These are phyloP conservation scores for Tolypocladium amazonense DNA, from an alignment of 2,329 filamentous ascomycete genomes.

Conservation along the genomic window DNA sequence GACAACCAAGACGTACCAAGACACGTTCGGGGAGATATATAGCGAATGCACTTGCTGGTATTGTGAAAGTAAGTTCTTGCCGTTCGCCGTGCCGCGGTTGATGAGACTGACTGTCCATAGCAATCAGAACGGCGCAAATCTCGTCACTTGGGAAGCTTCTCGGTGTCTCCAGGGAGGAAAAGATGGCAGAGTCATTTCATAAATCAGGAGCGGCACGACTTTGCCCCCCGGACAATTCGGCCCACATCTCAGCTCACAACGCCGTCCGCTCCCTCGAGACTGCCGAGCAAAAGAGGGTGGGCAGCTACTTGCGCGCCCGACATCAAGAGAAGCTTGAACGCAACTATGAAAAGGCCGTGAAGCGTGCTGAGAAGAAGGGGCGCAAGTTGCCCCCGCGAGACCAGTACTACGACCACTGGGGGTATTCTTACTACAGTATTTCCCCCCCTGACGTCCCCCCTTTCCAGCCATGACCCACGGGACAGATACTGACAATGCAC, in stretches of 20 bases:
- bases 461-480: not conserved
- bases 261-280: conserved; percentile 32
- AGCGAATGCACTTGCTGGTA: conserved; percentile 72
- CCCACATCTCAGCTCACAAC: conserved; percentile 67
- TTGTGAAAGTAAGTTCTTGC: conserved; percentile 41
- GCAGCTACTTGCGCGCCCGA: conserved; percentile 5
- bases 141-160: conserved; percentile 13
- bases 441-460: not conserved
- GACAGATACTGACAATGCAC: not conserved
- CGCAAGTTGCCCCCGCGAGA: conserved; percentile 34
- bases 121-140: not conserved
- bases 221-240: conserved; percentile 45
- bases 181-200: conserved; percentile 26
- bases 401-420: conserved; percentile 45
- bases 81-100: too few relatives aligned
- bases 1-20: conserved; percentile 59
- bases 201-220: conserved; percentile 34
- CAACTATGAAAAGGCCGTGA: conserved; percentile 45
- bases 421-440: conserved; percentile 34
- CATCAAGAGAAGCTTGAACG: conserved; percentile 30
- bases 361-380: conserved; percentile 38
- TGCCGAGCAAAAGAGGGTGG: not conserved
- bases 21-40: conserved; percentile 54
- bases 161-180: conserved; percentile 16
- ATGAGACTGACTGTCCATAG: not conserved